Base-by-base conservation (phyloP, 805 yeast genomes). In the Danielozyma ontarioensis region DNA sequence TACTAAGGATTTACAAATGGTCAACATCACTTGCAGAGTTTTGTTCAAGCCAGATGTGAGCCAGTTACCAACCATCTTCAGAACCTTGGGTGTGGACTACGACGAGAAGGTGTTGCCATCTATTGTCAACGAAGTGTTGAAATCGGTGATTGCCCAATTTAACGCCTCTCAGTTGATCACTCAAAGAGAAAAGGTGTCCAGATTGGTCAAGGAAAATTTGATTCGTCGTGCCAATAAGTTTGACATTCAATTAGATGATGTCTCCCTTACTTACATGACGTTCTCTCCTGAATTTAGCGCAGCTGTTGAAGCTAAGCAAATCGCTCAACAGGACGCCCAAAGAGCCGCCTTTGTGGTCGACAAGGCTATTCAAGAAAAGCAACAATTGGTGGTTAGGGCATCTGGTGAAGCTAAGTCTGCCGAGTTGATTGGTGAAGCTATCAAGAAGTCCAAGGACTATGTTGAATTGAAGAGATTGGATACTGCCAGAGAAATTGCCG, bases 241-340 rank as follows among this genome's bases (percentile, higher is more conserved):
- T 72, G 85, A 86, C 64, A 79, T 93, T 43, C 56, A 76, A 41
- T 72, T 93, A 50, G 98, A 93, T 59, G 98, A 93, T 63, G 98
- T 93, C 29, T 93, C 98, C 5, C 76, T 93, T 53, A 93, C 98
- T 2, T 87, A 69, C 50, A 93, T 93, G 97, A 86, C 97, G 1
- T 93, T 93, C 61, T 84, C 95, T 3, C 98, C 98, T 18, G 98
- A 93, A 62, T 93, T 93, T 60, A 89, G 97, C 27, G 80, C 83
- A 28, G 97, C 97, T 4, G 98, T 93, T 35, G 98, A 93, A 68
- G 95, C 96, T 37, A 93, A 93, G 65, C 98, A 93, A 70, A 93
- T 93, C 63, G 97, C 98, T 18, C 98, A 93, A 63, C 98, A 93
- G 70, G 98, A 93, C 58, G 97, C 98, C 14, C 97, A 93, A 66